Percentiles rank a stretch among this genome's conserved stretches.
These are phyloP conservation scores for Fusarium protoensiforme DNA, from an alignment of 2,329 filamentous ascomycete species.

Conservation along the genomic window DNA sequence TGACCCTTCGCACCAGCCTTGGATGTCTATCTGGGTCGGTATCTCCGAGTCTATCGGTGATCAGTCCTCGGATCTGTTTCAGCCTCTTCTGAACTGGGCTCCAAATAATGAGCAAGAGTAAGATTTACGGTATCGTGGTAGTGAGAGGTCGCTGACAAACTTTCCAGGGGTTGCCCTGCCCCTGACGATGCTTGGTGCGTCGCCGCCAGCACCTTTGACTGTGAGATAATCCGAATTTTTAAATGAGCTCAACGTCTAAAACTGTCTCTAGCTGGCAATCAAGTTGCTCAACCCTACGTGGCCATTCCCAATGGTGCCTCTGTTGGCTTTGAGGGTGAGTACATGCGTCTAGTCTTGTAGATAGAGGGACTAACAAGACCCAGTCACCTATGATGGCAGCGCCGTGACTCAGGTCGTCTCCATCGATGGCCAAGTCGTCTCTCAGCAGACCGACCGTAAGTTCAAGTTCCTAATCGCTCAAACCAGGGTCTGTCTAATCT, in stretches of 20 bases:
- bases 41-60: conserved; percentile 7
- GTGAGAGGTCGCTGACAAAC: accelerated
- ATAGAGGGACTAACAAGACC: background rate
- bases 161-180: background rate
- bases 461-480: background rate
- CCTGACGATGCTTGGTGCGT: background rate
- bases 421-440: background rate
- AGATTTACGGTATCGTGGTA: background rate
- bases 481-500: background rate
- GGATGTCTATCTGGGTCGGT: conserved; percentile 20
- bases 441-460: background rate
- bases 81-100: conserved; percentile 18
- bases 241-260: background rate
- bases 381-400: background rate
- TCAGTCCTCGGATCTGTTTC: conserved; percentile 8
- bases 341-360: accelerated
- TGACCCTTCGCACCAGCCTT: conserved; percentile 5
- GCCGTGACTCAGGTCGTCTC: background rate
- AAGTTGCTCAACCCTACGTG: background rate
- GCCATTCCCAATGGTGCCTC: background rate
- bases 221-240: background rate
- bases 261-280: background rate
- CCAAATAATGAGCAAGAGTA: conserved; percentile 9
- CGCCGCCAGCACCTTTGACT: conserved; percentile 2
- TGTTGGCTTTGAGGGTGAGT: background rate